Base-by-base conservation (phyloP, 202 grass and related monocot species). In the Bolboschoenoplectus hybrid region DNA sequence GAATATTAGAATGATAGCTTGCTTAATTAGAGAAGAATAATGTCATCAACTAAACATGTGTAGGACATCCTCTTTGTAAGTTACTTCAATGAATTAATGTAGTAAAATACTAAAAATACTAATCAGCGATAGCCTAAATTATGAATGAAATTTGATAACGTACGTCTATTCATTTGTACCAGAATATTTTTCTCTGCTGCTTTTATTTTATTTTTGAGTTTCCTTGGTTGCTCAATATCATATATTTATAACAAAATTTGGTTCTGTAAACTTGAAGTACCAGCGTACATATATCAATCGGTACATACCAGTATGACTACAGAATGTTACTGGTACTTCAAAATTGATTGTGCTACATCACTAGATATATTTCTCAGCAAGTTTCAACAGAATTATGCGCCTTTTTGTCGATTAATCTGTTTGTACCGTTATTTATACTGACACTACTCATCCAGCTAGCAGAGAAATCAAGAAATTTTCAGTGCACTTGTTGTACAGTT, bases 1-100 rank as follows among this genome's bases (percentile, higher is more conserved):
- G 6, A 65, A 72, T 46, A 72, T 4, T 47, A 8, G 43, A 46
- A 63, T 45, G 40, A 3, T 67, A 51, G 38, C 11, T 82, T 82
- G 80, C 57, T 82, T 51, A 65, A 67, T 50, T 67, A 51, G 80
- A 51, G 61, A 58, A 79, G 75, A 82, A 61, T 82, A 26, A 58
- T 82, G 40, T 50, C 80, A 66, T n/a, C 80, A 49, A 43, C 10
- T 3, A 41, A 34, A 32, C 61, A 67, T 67, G 61, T 82, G 5
- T 50, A 36, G 6, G 26, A 7, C 10, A 16, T 51, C 3, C 80
- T 66, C 26, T 35, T 67, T 56, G 19, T 35, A 82, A 67, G 78
- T 82, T 80, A n/a, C 51, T 80, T 58, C 17, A 51, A 6, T 50
- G 9, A 73, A 47, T 58, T 16, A 47, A 73, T 26, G 17, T 19